Evolutionary conservation across 345 rosid species (phyloP).

Genomic region (Cochlearia excelsa): DNA sequence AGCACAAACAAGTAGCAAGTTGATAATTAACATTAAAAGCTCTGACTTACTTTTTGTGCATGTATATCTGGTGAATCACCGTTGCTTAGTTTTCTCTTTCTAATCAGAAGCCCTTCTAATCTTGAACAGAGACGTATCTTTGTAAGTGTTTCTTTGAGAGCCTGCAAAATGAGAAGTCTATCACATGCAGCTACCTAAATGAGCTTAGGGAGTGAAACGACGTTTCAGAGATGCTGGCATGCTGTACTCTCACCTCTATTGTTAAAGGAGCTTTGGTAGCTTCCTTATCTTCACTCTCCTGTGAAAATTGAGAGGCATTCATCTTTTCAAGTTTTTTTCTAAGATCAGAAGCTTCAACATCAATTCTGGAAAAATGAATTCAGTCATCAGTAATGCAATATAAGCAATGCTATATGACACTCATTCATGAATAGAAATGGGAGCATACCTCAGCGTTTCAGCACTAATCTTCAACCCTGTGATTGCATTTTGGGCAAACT

Average conservation of each 20-base stretch:
- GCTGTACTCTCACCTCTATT: constrained; percentile 55
- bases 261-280: constrained; percentile 46
- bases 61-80: constrained; percentile 90
- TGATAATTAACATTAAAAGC: constrained; percentile 4
- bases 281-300: constrained; percentile 47
- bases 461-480: constrained; percentile 78
- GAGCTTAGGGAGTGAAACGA: constrained; percentile 3
- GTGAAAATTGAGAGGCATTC: constrained; percentile 37
- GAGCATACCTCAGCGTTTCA: constrained; percentile 64
- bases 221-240: constrained; percentile 13
- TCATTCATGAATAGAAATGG: constrained; percentile 16
- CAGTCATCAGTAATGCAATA: constrained; percentile 25
- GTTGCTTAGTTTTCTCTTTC: constrained; percentile 59
- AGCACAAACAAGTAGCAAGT: constrained; percentile 10
- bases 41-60: constrained; percentile 73
- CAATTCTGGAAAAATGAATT: constrained; percentile 52
- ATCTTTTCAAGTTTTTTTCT: constrained; percentile 62
- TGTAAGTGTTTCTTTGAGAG: constrained; percentile 71
- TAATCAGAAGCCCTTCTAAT: constrained; percentile 73
- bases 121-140: constrained; percentile 70
- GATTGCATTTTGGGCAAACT: constrained; percentile 81
- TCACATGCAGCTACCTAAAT: constrained; percentile 13
- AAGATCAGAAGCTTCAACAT: constrained; percentile 65
- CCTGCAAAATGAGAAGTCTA: constrained; percentile 44
- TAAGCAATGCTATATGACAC: constrained; percentile 17